Base-by-base conservation (phyloP, 2,329 filamentous ascomycete genomes). In the Teratosphaeria destructans region DNA sequence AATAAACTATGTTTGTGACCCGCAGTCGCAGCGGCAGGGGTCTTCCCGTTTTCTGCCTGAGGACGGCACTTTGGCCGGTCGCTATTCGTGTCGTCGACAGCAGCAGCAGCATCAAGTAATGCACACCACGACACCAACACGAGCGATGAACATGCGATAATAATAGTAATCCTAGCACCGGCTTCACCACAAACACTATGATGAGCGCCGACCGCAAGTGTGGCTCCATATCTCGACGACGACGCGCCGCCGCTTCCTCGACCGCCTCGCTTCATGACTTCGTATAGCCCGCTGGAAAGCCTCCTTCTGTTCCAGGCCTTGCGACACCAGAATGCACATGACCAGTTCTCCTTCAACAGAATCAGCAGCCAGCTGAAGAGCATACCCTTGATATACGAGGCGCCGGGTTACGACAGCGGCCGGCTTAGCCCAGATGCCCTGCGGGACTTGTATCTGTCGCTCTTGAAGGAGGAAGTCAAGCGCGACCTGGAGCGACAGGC, bases 221-320 rank as follows among this genome's bases (percentile, higher is more conserved):
- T 57, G 56, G 56, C 56, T 57, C 56, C 56, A 35, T 57, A 52
- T 39, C 23, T 57, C 56, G 37, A 57, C 37, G 27, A 54, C 53
- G 27, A 37, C 53, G 26, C 10, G 27, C 16, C 52, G 19, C 43
- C 11, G 35, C 8, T 47, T 47, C 43, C 16, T 47, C 43, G 14
- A 47, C 43, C 14, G 7, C 43, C 14, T 47, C 43, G 43, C 53
- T n/a, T 27, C 14, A 37, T 37, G 74, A 81, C 84, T 71, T 79
- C 81, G 70, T 92, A 94, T 76, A 93, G 90, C 71, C 84, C 87
- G 67, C 88, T 95, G 79, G 91, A 95, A 81, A 88, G 87, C 71
- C 82, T 95, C 63, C 83, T 94, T 66, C 82, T 95, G 70, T 93
- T 94, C 77, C 89, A 93, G 76, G 87, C 86, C 62, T 81, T 95